Evolutionary conservation across 805 yeast species (phyloP), one percentile per base, ranked within the genome.

Genomic region (Brettanomyces sp.): DNA sequence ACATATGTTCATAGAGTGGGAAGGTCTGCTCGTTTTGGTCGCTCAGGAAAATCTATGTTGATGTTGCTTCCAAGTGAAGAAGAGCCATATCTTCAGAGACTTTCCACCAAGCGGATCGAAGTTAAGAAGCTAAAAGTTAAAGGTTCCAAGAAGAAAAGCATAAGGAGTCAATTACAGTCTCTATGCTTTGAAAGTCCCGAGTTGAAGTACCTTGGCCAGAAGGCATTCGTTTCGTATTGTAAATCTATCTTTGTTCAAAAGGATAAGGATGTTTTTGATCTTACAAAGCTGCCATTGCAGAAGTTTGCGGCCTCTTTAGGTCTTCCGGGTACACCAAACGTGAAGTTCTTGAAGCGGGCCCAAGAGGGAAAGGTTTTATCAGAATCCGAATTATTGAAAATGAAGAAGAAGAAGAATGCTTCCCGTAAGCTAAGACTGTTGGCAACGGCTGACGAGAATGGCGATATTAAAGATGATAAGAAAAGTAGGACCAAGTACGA

Each of bases 1-100:
- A 89, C 96, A 0, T 88, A 89, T 63, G 85, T 88, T 45, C 96
- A 88, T 56, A 72, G 96, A 57, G 96, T 85, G 8, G 96, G 96
- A 2, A 77, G 96, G 61, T 79, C 84, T 46, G 96, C 96, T 2
- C 72, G 96, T 49, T 86, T 85, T 55, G 96, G 95, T 32, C 79
- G 88, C 55, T 71, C 70, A 37, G 97, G 97, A 8, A 81, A 83
- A 60, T 85, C 95, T 0, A 66, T 93, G 47, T 66, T 93, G 53
- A 79, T 93, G 82, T 66, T 93, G 38, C 73, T 91, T 6, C 95
- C 96, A 2, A 69, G 77, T 38, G 99, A 93, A 64, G 88, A 84
- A 56, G 82, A 78, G 51, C 85, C 79, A 1, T 84, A 91, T 71
- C 60, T 86, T 45, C 74, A 74, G 46, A 75, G 85, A 48, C 63